Conservation (phyloP, 768 basidiomycete species). For the Leucocoprinus birnbaumii region DNA sequence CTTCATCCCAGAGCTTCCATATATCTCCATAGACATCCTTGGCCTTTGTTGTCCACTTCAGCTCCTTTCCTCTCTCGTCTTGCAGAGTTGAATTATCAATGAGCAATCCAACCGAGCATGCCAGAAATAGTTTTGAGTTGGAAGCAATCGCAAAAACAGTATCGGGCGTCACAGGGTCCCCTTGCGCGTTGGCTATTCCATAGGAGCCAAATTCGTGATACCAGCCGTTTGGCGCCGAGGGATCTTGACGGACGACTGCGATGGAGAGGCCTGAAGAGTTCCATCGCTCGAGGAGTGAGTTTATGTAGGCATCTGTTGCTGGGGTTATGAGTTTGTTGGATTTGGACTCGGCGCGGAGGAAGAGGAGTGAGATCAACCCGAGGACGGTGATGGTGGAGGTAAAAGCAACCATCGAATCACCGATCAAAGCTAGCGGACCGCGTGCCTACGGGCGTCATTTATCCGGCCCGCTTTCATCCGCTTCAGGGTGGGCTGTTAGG, state of each 20-base stretch:
- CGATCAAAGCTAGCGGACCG: too few relatives aligned
- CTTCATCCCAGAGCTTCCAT: constrained; percentile 36
- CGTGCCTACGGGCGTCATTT: too few relatives aligned
- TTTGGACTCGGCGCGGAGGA: too few relatives aligned
- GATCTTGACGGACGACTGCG: constrained; percentile 35
- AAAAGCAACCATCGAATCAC: too few relatives aligned
- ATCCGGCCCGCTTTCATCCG: too few relatives aligned
- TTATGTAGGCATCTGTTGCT: constrained; percentile 22
- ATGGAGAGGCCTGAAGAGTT: constrained; percentile 38
- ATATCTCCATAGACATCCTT: constrained; percentile 28
- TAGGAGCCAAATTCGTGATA: constrained; percentile 35
- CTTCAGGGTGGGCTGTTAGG: too few relatives aligned
- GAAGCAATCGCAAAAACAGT: constrained; percentile 44
- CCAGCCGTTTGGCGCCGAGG: constrained; percentile 27
- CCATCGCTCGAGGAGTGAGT: constrained; percentile 28
- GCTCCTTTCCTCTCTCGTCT: constrained; percentile 20
- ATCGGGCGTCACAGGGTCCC: constrained; percentile 36
- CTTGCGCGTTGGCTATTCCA: constrained; percentile 31
- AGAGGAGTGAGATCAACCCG: too few relatives aligned
- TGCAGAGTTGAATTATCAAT: constrained; percentile 33
- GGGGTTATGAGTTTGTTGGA: constrained; percentile 18
- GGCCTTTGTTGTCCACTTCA: constrained; percentile 37
- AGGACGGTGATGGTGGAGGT: too few relatives aligned
- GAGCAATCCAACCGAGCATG: constrained; percentile 35
- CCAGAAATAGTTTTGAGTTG: constrained; percentile 39